These are phyloP conservation scores for Mercurialis annua DNA, from an alignment of 345 rosid genomes.

Conservation along the genomic window DNA sequence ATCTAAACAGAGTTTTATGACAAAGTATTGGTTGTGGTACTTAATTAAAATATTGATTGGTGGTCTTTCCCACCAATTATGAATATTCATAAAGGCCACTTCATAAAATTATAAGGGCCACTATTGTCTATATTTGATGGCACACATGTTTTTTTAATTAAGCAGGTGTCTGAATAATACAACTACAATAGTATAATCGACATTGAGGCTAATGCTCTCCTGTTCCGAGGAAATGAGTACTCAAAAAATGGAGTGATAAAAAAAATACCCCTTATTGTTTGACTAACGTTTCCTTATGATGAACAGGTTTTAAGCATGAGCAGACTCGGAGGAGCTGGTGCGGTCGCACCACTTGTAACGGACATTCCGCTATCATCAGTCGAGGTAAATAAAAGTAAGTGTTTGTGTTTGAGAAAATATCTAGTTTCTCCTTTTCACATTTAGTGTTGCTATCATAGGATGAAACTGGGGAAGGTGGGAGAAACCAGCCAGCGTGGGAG, in stretches of 20 bases:
- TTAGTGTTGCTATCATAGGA: slow-evolving; percentile 40
- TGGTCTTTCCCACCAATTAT: slow-evolving; percentile 11
- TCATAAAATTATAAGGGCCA: background rate
- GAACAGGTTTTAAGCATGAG: slow-evolving; percentile 98
- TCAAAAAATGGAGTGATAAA: slow-evolving; percentile 9
- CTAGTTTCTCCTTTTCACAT: slow-evolving; percentile 6
- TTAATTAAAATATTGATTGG: slow-evolving; percentile 7
- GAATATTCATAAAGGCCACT: background rate
- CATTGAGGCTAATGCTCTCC: background rate
- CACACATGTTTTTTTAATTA: background rate
- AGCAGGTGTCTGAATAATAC: background rate
- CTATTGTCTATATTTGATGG: slow-evolving; percentile 5
- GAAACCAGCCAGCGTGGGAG: slow-evolving; percentile 91
- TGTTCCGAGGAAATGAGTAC: background rate
- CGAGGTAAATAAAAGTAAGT: slow-evolving; percentile 50
- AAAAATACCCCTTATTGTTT: background rate
- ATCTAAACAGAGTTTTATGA: slow-evolving; percentile 6
- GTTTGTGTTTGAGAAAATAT: background rate
- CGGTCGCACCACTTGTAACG: slow-evolving; percentile 97
- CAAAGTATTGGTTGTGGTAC: background rate
- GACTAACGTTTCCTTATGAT: slow-evolving; percentile 3
- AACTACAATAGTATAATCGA: background rate
- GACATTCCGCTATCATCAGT: slow-evolving; percentile 88
- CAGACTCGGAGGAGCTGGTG: slow-evolving; percentile 96
- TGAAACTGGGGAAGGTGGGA: slow-evolving; percentile 76